Evolutionary conservation across 1,284 basidiomycete genomes (phyloP), one percentile per base, ranked within the genome.

Genomic region (Cutaneotrichosporon sp.): DNA sequence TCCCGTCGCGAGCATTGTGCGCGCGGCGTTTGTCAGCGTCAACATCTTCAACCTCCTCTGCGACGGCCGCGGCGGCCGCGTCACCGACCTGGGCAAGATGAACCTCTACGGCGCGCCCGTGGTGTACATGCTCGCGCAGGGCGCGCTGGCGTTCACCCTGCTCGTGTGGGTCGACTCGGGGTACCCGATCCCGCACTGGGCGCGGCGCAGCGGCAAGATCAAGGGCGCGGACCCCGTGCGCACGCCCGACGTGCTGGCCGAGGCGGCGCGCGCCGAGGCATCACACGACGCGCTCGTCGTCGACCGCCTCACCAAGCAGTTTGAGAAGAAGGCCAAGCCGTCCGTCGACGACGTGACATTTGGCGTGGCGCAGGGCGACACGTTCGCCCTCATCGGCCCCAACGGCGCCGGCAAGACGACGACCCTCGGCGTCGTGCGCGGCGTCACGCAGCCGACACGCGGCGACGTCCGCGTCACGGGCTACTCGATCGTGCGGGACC

Each of bases 391-490:
- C 65, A 82, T 91, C 18, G 90, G 90, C 4, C 89, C 89, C 0
- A 92, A 91, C 66, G 90, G 90, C 1, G 90, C 89, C 11, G 80
- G 79, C 0, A 91, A 91, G 77, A 91, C 88, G 4, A 90, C 90
- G 0, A 87, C 86, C 0, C 58, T 75, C 43, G 73, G 67, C 13
- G 70, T 69, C 51, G 71, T 73, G 22, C 64, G 73, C 9, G 72
- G 73, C 36, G 64, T 73, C 27, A 66, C 65, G 54, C 57, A 79
- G 85, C 49, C 76, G 83, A 51, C 87, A 85, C 2, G 84, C 1
- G 89, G 89, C 1, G 87, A 91, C 66, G 84, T 89, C 4, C 70
- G 84, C 54, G 87, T 91, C 68, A 83, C 84, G 55, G 85, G 84
- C 1, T 80, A 82, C 31, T 90, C 89, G 1, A 85, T 89, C 38